phyloP scores from a whole-genome alignment of 2,329 filamentous ascomycete species.

The Trichothecium sympodiale region DNA sequence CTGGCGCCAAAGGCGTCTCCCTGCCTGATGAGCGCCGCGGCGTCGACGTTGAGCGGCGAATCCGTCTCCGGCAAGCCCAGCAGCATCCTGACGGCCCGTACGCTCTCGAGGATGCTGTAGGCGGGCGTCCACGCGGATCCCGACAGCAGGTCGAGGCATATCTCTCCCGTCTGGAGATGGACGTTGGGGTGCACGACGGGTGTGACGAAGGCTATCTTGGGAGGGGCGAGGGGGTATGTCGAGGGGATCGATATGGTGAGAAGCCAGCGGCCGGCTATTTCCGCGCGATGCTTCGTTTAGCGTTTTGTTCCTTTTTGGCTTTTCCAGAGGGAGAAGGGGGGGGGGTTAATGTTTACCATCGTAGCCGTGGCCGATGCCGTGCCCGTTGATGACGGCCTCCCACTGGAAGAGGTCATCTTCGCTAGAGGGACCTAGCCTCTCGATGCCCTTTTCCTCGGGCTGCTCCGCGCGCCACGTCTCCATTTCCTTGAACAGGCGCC shows the following conservation, averaged over 20 bases:
- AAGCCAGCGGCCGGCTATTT: constrained; percentile 64
- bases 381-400: constrained; percentile 51
- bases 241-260: constrained; percentile 65
- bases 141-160: constrained; percentile 81
- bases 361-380: constrained; percentile 42
- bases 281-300: no score
- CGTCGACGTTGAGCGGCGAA: constrained; percentile 68
- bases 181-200: constrained; percentile 78
- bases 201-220: constrained; percentile 71
- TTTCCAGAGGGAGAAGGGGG: neutral
- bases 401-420: constrained; percentile 44
- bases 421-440: constrained; percentile 43
- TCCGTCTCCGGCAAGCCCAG: constrained; percentile 55
- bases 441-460: constrained; percentile 39
- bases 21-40: constrained; percentile 57
- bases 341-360: constrained; percentile 30
- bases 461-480: constrained; percentile 39
- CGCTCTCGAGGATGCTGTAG: constrained; percentile 66
- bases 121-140: constrained; percentile 68
- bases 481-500: constrained; percentile 48
- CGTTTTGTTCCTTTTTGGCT: no score
- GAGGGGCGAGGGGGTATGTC: constrained; percentile 69
- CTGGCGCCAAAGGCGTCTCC: constrained; percentile 60
- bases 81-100: constrained; percentile 63
- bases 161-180: constrained; percentile 63